Conservation (phyloP, 2,329 filamentous ascomycete species). For the Colletotrichum sp. region DNA sequence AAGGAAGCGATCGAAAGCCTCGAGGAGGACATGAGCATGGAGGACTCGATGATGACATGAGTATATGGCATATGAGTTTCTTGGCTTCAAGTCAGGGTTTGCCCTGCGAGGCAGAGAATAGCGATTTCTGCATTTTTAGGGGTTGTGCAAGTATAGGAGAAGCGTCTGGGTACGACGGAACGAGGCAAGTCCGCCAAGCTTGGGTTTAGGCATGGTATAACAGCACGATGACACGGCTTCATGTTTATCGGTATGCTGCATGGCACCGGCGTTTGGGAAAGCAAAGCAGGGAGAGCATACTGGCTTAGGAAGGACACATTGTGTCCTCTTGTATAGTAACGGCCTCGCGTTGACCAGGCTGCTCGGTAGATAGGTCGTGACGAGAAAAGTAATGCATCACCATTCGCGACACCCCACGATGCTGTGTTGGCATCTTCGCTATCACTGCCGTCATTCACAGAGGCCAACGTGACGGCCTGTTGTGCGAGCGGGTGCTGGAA, state of each 20-base stretch:
- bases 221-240: conserved; percentile 18
- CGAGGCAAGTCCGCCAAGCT: conserved; percentile 9
- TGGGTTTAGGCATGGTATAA: conserved; percentile 11
- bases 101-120: not conserved
- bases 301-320: conserved; percentile 11
- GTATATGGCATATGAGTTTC: not conserved
- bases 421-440: not conserved
- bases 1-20: conserved; percentile 96
- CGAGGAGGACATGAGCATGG: conserved; percentile 78
- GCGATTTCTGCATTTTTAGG: not conserved
- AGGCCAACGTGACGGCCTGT: not conserved
- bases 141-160: not conserved
- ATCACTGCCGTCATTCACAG: not conserved
- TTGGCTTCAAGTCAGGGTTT: not conserved
- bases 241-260: conserved; percentile 33
- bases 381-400: conserved; percentile 2
- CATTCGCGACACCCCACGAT: not conserved
- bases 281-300: conserved; percentile 15
- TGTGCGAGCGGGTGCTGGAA: not conserved
- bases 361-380: not conserved
- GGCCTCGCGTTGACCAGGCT: not conserved
- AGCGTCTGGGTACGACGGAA: conserved; percentile 6
- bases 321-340: conserved; percentile 12
- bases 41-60: conserved; percentile 68
- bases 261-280: conserved; percentile 36